phyloP scores from a whole-genome alignment of 768 basidiomycete genomes.

The Mrakia gelida region DNA sequence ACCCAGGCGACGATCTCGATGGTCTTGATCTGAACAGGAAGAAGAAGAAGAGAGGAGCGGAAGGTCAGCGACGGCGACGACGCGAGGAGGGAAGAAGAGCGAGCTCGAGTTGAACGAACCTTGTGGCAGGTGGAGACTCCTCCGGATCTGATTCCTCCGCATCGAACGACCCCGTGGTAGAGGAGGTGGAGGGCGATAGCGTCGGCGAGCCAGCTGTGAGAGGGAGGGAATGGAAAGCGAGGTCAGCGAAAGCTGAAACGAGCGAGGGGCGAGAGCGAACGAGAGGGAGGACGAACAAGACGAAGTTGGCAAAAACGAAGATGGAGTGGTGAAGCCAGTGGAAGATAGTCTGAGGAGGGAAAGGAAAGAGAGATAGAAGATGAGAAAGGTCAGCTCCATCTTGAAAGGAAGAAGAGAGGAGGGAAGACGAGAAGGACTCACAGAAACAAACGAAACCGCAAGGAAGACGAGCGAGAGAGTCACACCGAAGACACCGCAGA shows the following conservation, averaged over 20 bases:
- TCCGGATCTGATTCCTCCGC: neutral
- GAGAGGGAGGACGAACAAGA: neutral
- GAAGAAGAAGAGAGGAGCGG: no score
- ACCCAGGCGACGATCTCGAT: constrained; percentile 9
- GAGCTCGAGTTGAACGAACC: neutral
- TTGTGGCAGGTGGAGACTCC: neutral
- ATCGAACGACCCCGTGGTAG: neutral
- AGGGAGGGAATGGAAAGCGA: neutral
- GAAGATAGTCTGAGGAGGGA: neutral
- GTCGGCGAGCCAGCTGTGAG: neutral
- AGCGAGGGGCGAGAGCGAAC: neutral
- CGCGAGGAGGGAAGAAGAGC: neutral
- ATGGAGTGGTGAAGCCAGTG: constrained; percentile 1
- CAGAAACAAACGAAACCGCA: neutral
- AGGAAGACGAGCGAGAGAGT: neutral
- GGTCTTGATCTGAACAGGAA: constrained; percentile 4
- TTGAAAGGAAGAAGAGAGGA: neutral
- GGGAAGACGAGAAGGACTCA: neutral
- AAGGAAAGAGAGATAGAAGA: neutral
- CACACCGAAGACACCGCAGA: constrained; percentile 6
- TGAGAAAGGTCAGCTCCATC: neutral
- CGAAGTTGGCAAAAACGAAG: constrained; percentile 2
- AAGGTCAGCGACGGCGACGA: neutral
- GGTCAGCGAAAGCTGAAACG: no score
- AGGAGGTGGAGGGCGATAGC: constrained; percentile 5